These are phyloP conservation scores for Paramecium primaurelia DNA, from an alignment of 73 alveolate species.

Conservation along the genomic window DNA sequence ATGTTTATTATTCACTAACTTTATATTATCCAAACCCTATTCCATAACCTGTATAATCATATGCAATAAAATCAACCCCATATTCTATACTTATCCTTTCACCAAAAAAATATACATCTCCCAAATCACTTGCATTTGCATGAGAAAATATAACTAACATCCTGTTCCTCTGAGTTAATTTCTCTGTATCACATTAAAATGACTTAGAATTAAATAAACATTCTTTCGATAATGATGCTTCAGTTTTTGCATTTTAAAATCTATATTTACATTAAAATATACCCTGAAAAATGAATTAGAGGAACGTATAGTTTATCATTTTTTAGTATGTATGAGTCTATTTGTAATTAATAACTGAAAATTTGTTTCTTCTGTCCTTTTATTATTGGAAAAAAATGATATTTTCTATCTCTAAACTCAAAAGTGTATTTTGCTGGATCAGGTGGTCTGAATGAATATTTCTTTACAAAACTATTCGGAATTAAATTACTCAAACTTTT, in stretches of 20 bases:
- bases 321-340: neutral
- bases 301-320: neutral
- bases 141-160: neutral
- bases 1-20: conserved; percentile 11
- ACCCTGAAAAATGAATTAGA: neutral
- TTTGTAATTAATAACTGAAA: neutral
- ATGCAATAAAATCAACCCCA: conserved; percentile 19
- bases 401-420: neutral
- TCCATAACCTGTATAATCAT: conserved; percentile 49
- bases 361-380: neutral
- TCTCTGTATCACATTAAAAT: neutral
- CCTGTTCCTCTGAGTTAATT: neutral
- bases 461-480: neutral
- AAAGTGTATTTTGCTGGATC: neutral
- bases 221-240: neutral
- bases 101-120: conserved; percentile 37
- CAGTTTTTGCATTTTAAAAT: neutral
- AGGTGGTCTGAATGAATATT: neutral
- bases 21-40: neutral
- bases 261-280: neutral
- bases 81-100: neutral
- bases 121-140: conserved; percentile 43
- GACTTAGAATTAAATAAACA: neutral
- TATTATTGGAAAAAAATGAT: neutral
- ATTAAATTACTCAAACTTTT: neutral